Percentiles rank a stretch among this genome's conserved stretches.
Evolutionary conservation across 2,329 filamentous ascomycete species (phyloP).

Genomic region (Alternaria brassicae): DNA sequence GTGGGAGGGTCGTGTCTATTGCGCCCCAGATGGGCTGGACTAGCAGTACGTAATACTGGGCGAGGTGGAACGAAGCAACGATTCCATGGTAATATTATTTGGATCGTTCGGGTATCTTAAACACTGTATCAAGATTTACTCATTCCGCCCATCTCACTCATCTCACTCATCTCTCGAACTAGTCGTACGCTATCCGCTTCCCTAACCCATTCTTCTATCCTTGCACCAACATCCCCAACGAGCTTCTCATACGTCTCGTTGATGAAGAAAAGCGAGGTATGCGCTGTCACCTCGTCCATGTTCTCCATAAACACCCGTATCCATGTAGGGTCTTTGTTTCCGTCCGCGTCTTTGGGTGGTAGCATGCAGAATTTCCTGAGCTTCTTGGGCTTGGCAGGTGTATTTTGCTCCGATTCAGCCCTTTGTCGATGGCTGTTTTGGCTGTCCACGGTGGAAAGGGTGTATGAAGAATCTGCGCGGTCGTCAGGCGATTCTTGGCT

Average conservation of each 20-base stretch:
- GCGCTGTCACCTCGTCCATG: conserved; percentile 84
- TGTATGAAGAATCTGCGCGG: conserved; percentile 26
- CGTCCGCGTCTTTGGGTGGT: conserved; percentile 64
- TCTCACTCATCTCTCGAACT: conserved; percentile 31
- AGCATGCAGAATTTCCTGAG: conserved; percentile 81
- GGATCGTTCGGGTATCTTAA: conserved; percentile 1
- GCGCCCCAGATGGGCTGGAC: conserved; percentile 10
- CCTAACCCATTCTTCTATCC: conserved; percentile 73
- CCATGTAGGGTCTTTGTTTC: conserved; percentile 74
- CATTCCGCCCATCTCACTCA: conserved; percentile 23
- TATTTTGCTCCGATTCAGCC: neutral
- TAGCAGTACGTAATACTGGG: neutral
- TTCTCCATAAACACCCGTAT: conserved; percentile 79
- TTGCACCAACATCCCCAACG: conserved; percentile 75
- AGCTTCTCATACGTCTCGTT: conserved; percentile 76
- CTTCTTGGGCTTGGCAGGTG: conserved; percentile 55
- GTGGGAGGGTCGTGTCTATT: conserved; percentile 6
- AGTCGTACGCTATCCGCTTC: conserved; percentile 59
- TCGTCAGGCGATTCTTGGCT: conserved; percentile 35
- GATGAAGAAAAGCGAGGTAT: conserved; percentile 80
- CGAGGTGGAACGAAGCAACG: neutral
- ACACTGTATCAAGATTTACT: conserved; percentile 3
- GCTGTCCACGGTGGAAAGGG: conserved; percentile 30
- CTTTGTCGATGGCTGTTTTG: conserved; percentile 8
- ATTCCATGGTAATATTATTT: neutral